Base-by-base conservation (phyloP, 352 stramenopile species). In the Stephanocyclus meneghinianus region DNA sequence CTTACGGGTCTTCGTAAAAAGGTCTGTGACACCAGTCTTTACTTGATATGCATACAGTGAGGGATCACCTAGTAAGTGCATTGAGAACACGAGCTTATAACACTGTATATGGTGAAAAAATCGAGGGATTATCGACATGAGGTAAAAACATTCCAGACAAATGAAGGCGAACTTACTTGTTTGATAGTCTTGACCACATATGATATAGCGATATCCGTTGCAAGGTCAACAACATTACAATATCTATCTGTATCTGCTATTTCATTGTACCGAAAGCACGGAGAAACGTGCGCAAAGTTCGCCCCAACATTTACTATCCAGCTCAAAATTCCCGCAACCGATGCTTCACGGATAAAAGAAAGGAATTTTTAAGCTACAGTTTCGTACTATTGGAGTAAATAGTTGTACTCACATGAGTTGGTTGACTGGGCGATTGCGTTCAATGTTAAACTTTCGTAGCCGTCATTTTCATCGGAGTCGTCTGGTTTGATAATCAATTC, bases 251-350 rank as follows among this genome's bases (percentile, higher is more conserved):
- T 69, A 35, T 74, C 60, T 42, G 40, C 30, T 47, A 87, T 50
- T 47, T 59, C 13, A 63, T 53, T 37, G 45, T 84, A 90, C 13
- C 50, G 76, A 53, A 88, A 90, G 2, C 57, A 85, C 26, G 84
- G 84, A 29, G 76, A 85, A 15, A 90, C 80, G 44, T 90, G 84
- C 2, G 84, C 84, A 62, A 90, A 90, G 29, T 83, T 90, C n/a
- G 72, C 73, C 40, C 77, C 84, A 67, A 90, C 78, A 76, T 87
- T 88, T 32, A 83, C 84, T 21, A 90, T n/a, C 84, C 80, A 88
- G 16, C 67, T 82, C 1, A 85, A 56, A 67, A 88, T 10, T 18
- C 73, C 73, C 30, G 80, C 73, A 67, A 79, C 47, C 56, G 29
- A 57, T 32, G 71, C 82, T 85, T 26, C 37, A 48, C n/a, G 45